Conservation (phyloP, 208 protist species). For the Acanthamoeba sp. region DNA sequence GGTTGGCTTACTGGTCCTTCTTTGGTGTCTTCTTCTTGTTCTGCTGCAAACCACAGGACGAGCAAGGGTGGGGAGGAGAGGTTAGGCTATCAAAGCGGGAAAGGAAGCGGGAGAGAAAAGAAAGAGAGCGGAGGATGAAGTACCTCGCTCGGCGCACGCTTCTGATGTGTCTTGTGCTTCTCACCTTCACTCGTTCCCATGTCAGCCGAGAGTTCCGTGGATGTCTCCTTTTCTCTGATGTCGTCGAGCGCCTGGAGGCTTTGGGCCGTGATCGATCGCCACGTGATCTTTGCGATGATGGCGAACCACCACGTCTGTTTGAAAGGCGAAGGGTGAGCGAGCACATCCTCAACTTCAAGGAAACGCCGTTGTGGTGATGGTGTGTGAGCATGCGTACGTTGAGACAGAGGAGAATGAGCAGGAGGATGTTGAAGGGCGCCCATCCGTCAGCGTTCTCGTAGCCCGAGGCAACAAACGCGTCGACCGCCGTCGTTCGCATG, state of each 20-base stretch:
- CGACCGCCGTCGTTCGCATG: conserved; percentile 35
- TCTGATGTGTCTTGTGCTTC: not conserved
- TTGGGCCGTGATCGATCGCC: not conserved
- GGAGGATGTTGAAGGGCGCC: not conserved
- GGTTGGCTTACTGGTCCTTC: conserved; percentile 34
- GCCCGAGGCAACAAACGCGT: not conserved
- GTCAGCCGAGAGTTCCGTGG: not conserved
- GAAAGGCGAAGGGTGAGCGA: not conserved
- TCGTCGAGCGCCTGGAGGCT: conserved; percentile 34
- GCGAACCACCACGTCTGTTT: conserved; percentile 8
- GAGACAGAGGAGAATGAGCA: not conserved
- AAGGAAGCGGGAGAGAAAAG: too few species aligned
- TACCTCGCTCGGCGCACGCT: not conserved
- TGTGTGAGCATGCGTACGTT: not conserved
- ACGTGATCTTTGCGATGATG: conserved; percentile 25
- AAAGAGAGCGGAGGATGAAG: not conserved
- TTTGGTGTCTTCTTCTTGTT: conserved; percentile 14
- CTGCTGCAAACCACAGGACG: not conserved
- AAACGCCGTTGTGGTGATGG: not conserved
- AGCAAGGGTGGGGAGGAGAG: too few species aligned
- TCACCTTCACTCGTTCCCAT: not conserved
- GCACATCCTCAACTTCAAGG: too few species aligned
- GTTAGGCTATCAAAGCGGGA: too few species aligned
- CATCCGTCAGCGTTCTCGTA: not conserved
- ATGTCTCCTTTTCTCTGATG: conserved; percentile 1